phyloP scores from a whole-genome alignment of 2,329 filamentous ascomycete species.

The Trichoderma brevicompactum region DNA sequence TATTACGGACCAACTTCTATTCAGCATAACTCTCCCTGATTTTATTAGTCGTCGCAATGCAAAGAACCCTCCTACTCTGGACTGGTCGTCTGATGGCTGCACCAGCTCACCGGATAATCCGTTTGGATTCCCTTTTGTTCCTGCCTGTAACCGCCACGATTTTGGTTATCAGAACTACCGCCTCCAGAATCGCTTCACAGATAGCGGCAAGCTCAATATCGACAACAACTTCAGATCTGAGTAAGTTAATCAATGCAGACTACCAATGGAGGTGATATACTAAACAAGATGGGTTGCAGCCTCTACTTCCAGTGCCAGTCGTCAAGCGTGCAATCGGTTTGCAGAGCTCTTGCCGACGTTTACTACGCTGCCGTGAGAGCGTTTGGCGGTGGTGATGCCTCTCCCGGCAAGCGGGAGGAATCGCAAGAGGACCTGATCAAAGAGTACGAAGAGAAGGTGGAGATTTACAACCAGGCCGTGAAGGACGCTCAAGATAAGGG shows the following conservation, averaged over 20 bases:
- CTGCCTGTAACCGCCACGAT: constrained; percentile 58
- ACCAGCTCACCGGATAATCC: constrained; percentile 50
- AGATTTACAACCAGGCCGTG: constrained; percentile 43
- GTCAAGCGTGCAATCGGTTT: constrained; percentile 34
- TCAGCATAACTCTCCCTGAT: constrained; percentile 45
- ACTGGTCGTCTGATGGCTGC: constrained; percentile 52
- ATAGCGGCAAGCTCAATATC: constrained; percentile 47
- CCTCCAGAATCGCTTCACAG: constrained; percentile 52
- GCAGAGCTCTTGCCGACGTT: constrained; percentile 45
- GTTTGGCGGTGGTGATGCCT: constrained; percentile 44
- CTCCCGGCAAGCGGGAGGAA: constrained; percentile 38
- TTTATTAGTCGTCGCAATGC: constrained; percentile 50
- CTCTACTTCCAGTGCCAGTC: constrained; percentile 45
- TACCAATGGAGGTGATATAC: neutral
- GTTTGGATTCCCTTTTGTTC: constrained; percentile 49
- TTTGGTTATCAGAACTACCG: constrained; percentile 62
- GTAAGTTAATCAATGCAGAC: constrained; percentile 35
- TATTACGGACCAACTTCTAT: constrained; percentile 54
- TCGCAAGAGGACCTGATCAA: constrained; percentile 35
- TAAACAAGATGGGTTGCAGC: constrained; percentile 33
- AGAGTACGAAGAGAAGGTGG: constrained; percentile 44
- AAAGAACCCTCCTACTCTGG: constrained; percentile 44
- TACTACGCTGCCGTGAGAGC: constrained; percentile 47
- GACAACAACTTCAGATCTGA: constrained; percentile 56
- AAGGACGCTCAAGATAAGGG: constrained; percentile 44